Percentiles rank a stretch among this genome's conserved stretches.
phyloP scores from a whole-genome alignment of 2,329 filamentous ascomycete genomes.

The Beauveria varroae region DNA sequence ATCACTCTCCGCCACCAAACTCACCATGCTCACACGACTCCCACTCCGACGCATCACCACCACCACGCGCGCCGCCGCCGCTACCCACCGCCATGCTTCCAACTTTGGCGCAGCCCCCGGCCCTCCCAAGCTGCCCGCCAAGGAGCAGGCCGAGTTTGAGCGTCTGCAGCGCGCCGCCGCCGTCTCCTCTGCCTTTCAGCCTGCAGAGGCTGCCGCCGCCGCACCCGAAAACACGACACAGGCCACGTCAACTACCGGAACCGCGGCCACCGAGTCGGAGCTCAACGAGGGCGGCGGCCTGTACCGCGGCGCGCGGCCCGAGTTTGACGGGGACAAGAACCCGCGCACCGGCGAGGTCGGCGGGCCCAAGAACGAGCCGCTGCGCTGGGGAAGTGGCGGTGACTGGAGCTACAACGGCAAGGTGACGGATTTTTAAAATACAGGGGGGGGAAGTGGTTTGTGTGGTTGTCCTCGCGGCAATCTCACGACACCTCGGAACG shows the following conservation, averaged over 20 bases:
- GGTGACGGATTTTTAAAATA: constrained; percentile 76
- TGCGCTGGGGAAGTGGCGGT: constrained; percentile 71
- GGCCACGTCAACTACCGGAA: constrained; percentile 28
- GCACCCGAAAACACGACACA: constrained; percentile 22
- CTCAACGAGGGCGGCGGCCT: constrained; percentile 59
- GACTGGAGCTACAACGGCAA: constrained; percentile 93
- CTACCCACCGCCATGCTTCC: constrained; percentile 26
- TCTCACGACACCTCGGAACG: too few species aligned
- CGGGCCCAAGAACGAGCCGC: constrained; percentile 92
- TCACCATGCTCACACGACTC: constrained; percentile 6
- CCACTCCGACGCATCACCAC: constrained; percentile 15
- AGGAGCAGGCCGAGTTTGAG: constrained; percentile 87
- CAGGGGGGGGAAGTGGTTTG: too few species aligned
- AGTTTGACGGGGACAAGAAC: constrained; percentile 89
- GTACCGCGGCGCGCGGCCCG: constrained; percentile 70
- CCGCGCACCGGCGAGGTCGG: constrained; percentile 93
- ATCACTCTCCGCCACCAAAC: neutral
- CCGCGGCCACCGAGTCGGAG: constrained; percentile 15
- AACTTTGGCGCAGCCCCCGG: constrained; percentile 47
- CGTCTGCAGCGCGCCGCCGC: constrained; percentile 62
- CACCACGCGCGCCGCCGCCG: neutral
- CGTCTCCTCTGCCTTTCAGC: constrained; percentile 35
- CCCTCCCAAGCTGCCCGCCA: constrained; percentile 78
- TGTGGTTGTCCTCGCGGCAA: too few species aligned
- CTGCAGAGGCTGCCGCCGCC: constrained; percentile 18